Conservation (phyloP, 106 monocot genomes). For the Posidonia australis region DNA sequence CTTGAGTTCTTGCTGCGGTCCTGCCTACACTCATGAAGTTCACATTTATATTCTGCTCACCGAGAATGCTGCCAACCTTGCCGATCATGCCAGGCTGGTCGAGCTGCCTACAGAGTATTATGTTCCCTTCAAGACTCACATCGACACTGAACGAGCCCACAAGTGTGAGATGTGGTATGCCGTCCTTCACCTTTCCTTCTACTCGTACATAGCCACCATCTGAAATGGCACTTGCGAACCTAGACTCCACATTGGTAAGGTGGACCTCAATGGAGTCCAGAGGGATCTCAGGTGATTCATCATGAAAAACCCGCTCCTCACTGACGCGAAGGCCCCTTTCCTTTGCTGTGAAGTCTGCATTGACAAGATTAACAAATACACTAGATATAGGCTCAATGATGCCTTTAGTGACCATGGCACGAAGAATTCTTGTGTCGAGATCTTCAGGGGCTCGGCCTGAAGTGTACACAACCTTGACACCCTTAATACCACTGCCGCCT, state of each 20-base stretch:
- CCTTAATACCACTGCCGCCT: slow-evolving; percentile 19
- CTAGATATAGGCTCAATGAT: slow-evolving; percentile 15
- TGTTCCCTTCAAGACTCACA: slow-evolving; percentile 16
- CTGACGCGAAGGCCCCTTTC: slow-evolving; percentile 16
- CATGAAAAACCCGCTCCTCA: slow-evolving; percentile 14
- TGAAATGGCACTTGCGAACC: slow-evolving; percentile 17
- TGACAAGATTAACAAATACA: slow-evolving; percentile 18
- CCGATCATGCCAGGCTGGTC: slow-evolving; percentile 25
- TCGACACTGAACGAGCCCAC: slow-evolving; percentile 16
- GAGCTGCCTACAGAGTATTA: slow-evolving; percentile 17
- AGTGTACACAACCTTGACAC: slow-evolving; percentile 18
- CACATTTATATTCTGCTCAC: slow-evolving; percentile 13
- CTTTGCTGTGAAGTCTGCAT: slow-evolving; percentile 23
- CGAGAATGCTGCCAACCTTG: slow-evolving; percentile 10
- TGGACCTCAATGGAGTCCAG: slow-evolving; percentile 13
- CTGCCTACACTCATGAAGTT: slow-evolving; percentile 20
- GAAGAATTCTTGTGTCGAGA: slow-evolving; percentile 18
- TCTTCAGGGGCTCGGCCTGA: slow-evolving; percentile 11
- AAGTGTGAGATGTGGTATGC: slow-evolving; percentile 16
- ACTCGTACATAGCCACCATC: slow-evolving; percentile 5
- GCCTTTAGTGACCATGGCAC: slow-evolving; percentile 18
- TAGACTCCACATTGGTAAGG: slow-evolving; percentile 16
- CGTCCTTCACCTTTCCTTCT: slow-evolving; percentile 19
- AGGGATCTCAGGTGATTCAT: slow-evolving; percentile 13
- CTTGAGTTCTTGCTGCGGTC: slow-evolving; percentile 11